Base-by-base conservation (phyloP, 352 stramenopile genomes). In the Globisporangium spinosum region DNA sequence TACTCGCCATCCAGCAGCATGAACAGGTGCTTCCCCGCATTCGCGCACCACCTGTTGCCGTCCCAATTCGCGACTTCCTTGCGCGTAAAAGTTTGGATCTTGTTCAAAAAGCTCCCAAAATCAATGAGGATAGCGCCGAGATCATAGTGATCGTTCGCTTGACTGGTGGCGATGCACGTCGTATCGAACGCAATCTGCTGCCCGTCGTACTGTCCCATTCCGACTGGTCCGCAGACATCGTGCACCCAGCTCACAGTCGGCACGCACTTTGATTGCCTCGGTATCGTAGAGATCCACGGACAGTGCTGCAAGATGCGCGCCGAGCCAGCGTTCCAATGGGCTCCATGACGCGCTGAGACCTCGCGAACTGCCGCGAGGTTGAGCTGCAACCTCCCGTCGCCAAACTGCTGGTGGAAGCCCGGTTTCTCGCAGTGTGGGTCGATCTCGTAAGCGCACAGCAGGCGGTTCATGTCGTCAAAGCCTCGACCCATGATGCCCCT, bases 381-480 rank as follows among this genome's bases (percentile, higher is more conserved):
- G 20, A 91, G 70, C 25, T 58, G 34, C 8, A 79, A 12, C 0
- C 68, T 27, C 1, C 75, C 75, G 32, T 77, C 70, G 13, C 38
- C 34, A 22, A 49, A 62, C 38, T 67, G 38, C 23, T 74, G 67
- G 15, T 63, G 67, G 32, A 74, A 76, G 2, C 75, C 70, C 2
- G 82, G 61, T 47, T 73, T 76, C 0, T 69, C 75, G n/a, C 71
- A 76, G 5, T 64, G 61, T 3, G 75, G 51, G 7, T 77, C 69
- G 12, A 76, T 69, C 59, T 84, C 61, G 47, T 80, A 87, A 13
- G 79, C 73, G 20, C 75, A 81, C 34, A 89, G 73, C 25, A 91
- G 53, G 6, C 71, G 76, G 58, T 90, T 90, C 79, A 91, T 85
- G 35, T 93, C 83, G 54, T 91, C 81, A 72, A 93, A 93, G 10